Base-by-base conservation (phyloP, 2,329 filamentous ascomycete species). In the Exophiala sp. region DNA sequence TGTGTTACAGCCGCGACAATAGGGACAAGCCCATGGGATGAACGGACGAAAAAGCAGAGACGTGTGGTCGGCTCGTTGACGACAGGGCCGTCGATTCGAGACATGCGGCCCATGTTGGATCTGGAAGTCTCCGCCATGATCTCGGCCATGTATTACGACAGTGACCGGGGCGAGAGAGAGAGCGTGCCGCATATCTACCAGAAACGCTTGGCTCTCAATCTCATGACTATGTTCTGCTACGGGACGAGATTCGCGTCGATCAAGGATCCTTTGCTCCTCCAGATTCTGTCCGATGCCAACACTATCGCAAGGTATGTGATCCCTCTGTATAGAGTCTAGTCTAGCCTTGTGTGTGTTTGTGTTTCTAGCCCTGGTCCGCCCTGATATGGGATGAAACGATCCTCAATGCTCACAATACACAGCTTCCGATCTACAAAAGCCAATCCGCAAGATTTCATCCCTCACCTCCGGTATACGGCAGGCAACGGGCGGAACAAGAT, bases 21-120 rank as follows among this genome's bases (percentile, higher is more conserved):
- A 32, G 51, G 51, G 4, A 54, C 51, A n/a, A 51, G 38, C 37
- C 51, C 51, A 1, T 54, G 51, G 51, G 43, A 54, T 47, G 51
- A 54, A n/a, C 22, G 47, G 43, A 50, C 47, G 21, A 54, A 54
- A 38, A 50, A 51, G 19, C 51, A 46, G 37, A 37, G 50, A 11
- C 40, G 47, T 23, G 48, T 52, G 23, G 51, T 54, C 11, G 51
- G 48, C n/a, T 54, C 51, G n/a, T 42, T 40, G 10, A 54, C 43
- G n/a, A 54, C 51, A 7, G 42, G 41, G 1, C 51, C 51, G 6
- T 24, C 51, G 11, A 53, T 53, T 24, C 39, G 46, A 21, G 27
- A 39, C 19, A 27, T 50, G 37, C 9, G 35, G 7, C 29, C 35
- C 30, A 53, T 50, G 46, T 30, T 53, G 10, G 50, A 53, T 45